Percentiles rank a stretch among this genome's conserved stretches.
phyloP scores from a whole-genome alignment of 2,329 filamentous ascomycete genomes.

The Botryotinia convoluta region DNA sequence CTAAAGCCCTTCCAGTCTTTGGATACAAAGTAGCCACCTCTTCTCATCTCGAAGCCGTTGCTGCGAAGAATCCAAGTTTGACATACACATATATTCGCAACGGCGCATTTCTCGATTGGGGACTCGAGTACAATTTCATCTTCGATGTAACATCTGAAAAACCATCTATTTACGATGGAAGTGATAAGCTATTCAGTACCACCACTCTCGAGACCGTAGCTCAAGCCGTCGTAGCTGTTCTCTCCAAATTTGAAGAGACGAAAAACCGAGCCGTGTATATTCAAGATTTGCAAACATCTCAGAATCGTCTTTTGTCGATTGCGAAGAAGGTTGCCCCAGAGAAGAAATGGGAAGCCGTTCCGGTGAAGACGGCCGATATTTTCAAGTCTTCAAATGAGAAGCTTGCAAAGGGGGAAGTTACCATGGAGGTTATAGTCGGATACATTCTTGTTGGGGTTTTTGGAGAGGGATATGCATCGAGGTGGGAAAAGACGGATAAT shows the following conservation, averaged over 20 bases:
- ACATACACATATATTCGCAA: constrained; percentile 55
- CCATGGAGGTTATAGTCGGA: constrained; percentile 36
- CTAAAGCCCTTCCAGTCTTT: constrained; percentile 50
- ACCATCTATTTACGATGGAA: constrained; percentile 49
- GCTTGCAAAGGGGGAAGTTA: constrained; percentile 33
- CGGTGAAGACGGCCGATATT: constrained; percentile 23
- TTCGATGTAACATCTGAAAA: constrained; percentile 45
- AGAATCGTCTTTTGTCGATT: constrained; percentile 42
- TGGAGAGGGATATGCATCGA: constrained; percentile 37
- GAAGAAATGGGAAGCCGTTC: constrained; percentile 32
- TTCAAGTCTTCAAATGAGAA: constrained; percentile 26
- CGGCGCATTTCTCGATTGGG: constrained; percentile 60
- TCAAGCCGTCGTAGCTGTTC: constrained; percentile 48
- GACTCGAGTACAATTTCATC: constrained; percentile 44
- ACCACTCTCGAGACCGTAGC: constrained; percentile 49
- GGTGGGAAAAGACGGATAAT: constrained; percentile 42
- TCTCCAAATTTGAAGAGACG: constrained; percentile 51
- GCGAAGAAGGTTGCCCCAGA: constrained; percentile 39
- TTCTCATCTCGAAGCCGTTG: constrained; percentile 43
- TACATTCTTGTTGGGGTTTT: constrained; percentile 40
- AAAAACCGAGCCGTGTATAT: constrained; percentile 51
- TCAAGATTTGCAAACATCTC: constrained; percentile 46
- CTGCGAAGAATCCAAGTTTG: constrained; percentile 43
- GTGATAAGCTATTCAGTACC: constrained; percentile 47
- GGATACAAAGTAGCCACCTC: constrained; percentile 47